Conservation (phyloP, 768 basidiomycete species). For the Hypholoma sublateritium region DNA sequence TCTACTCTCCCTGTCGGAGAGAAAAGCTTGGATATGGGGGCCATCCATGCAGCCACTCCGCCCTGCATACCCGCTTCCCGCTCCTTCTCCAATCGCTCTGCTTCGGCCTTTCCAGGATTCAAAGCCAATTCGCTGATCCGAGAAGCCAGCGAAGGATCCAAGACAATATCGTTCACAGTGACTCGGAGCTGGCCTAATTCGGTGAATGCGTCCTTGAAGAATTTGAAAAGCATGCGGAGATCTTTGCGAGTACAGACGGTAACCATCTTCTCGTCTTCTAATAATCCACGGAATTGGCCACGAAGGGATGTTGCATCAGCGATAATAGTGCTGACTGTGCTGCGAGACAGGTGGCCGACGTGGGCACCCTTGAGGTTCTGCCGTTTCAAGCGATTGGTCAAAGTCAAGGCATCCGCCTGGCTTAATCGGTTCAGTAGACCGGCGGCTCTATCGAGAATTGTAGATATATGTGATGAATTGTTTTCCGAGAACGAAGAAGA, state of each 20-base stretch:
- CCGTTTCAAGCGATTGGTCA: conserved; percentile 88
- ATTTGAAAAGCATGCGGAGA: conserved; percentile 75
- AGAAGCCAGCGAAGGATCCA: conserved; percentile 78
- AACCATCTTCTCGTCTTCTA: conserved; percentile 74
- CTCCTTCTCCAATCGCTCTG: conserved; percentile 35
- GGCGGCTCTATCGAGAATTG: conserved; percentile 61
- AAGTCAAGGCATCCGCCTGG: conserved; percentile 81
- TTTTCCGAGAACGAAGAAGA: conserved; percentile 65
- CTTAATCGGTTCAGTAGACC: conserved; percentile 55
- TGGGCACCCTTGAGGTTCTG: conserved; percentile 87
- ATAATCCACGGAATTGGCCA: conserved; percentile 64
- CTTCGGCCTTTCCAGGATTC: conserved; percentile 53
- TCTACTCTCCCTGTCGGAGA: conserved; percentile 27
- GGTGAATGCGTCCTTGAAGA: conserved; percentile 81
- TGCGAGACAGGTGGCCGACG: conserved; percentile 81
- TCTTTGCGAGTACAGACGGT: conserved; percentile 74
- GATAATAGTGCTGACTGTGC: conserved; percentile 74
- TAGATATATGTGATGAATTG: conserved; percentile 54
- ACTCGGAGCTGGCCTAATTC: conserved; percentile 83
- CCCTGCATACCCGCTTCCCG: conserved; percentile 26
- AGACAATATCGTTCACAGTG: conserved; percentile 83
- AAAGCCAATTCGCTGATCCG: conserved; percentile 72
- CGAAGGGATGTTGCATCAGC: conserved; percentile 72
- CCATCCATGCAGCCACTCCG: conserved; percentile 69
- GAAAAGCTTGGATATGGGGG: conserved; percentile 83